Evolutionary conservation across 805 yeast species (phyloP).

Genomic region (Myxozyma melibiosi): DNA sequence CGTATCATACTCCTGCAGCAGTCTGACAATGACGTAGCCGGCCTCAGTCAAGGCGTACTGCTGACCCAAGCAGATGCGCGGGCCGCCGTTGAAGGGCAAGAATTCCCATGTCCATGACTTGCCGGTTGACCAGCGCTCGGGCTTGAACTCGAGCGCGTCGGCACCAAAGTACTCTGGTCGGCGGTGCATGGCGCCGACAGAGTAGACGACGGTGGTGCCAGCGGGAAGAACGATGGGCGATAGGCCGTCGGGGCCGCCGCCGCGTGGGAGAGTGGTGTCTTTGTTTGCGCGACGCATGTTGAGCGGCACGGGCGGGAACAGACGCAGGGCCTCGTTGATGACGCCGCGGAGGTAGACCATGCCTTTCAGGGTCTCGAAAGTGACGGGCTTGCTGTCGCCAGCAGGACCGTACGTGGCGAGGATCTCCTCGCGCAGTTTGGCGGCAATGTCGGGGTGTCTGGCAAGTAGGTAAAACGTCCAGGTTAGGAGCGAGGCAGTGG

Average conservation of each 20-base stretch:
- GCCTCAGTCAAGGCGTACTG: conserved; percentile 59
- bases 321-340: conserved; percentile 15
- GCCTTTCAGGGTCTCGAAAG: conserved; percentile 7
- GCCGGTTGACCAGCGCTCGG: conserved; percentile 52
- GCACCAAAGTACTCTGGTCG: conserved; percentile 47
- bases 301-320: conserved; percentile 18
- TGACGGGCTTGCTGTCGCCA: conserved; percentile 4
- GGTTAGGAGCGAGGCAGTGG: conserved; percentile 13
- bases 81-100: conserved; percentile 59
- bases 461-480: conserved; percentile 14
- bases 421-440: conserved; percentile 15
- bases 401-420: conserved; percentile 32
- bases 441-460: conserved; percentile 9
- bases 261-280: conserved; percentile 45
- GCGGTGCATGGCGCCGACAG: conserved; percentile 51
- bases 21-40: conserved; percentile 49
- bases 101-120: conserved; percentile 51
- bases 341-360: conserved; percentile 6
- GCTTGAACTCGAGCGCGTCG: conserved; percentile 49
- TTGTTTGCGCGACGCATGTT: conserved; percentile 13
- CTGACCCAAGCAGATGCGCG: conserved; percentile 58
- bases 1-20: conserved; percentile 42
- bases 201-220: conserved; percentile 48
- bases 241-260: conserved; percentile 50
- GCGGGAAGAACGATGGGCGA: conserved; percentile 48